Evolutionary conservation across 768 basidiomycete genomes (phyloP).

Genomic region (Ramaria sp.): DNA sequence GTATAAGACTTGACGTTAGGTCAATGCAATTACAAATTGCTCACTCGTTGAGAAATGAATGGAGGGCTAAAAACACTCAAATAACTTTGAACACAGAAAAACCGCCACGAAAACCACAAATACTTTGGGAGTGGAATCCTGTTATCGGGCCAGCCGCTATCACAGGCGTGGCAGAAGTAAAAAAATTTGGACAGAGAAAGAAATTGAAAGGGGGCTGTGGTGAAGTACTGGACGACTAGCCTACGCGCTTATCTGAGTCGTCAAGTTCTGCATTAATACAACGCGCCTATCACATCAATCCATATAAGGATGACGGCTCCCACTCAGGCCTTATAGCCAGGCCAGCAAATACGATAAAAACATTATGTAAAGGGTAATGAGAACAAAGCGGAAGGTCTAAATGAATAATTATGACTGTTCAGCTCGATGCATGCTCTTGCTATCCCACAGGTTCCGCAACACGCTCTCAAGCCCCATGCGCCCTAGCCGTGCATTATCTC

Average conservation of each 20-base stretch:
- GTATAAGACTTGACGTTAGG: no score
- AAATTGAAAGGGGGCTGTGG: not conserved
- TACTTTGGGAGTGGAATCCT: not conserved
- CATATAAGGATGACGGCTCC: no score
- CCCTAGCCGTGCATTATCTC: conserved; percentile 84
- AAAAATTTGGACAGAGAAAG: conserved; percentile 12
- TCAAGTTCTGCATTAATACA: not conserved
- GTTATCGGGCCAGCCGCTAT: conserved; percentile 18
- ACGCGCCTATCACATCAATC: no score
- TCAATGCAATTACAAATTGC: no score
- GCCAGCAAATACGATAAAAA: not conserved
- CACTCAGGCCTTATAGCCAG: no score
- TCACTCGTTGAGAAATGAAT: not conserved
- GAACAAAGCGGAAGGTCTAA: not conserved
- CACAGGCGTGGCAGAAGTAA: conserved; percentile 4
- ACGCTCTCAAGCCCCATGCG: conserved; percentile 89
- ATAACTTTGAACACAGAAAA: not conserved
- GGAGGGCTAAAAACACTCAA: not conserved
- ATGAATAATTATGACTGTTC: not conserved
- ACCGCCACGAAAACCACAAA: not conserved
- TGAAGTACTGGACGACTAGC: not conserved
- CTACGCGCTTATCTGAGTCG: not conserved
- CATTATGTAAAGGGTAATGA: not conserved
- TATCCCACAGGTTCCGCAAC: conserved; percentile 65
- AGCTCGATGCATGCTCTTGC: conserved; percentile 25